A percentile compares a stretch with the other conserved stretches of the same genome.
These are phyloP conservation scores for Hemileccinum impolitum DNA, from an alignment of 768 basidiomycete species.

Conservation along the genomic window DNA sequence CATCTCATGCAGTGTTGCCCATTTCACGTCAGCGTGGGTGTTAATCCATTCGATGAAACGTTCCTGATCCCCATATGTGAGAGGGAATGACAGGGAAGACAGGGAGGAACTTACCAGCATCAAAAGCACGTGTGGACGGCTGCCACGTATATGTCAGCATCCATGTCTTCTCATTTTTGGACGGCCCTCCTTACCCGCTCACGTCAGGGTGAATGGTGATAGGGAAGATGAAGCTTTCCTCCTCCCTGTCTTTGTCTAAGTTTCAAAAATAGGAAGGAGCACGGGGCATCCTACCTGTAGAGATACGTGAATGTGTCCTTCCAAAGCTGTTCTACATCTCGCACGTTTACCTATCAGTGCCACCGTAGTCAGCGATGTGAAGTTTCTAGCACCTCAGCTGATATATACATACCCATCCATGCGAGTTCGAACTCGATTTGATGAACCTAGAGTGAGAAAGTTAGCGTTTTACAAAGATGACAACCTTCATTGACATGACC, in stretches of 20 bases:
- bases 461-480: background rate
- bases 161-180: background rate
- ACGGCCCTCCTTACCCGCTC: constrained; percentile 46
- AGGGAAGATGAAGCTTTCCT: constrained; percentile 67
- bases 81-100: background rate
- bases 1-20: constrained; percentile 71
- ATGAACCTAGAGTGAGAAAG: constrained; percentile 51
- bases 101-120: constrained; percentile 51
- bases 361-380: background rate
- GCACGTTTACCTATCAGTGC: constrained; percentile 51
- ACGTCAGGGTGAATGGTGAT: constrained; percentile 81
- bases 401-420: constrained; percentile 54
- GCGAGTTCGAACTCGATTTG: constrained; percentile 62
- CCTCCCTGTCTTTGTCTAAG: constrained; percentile 40
- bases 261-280: background rate
- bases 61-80: constrained; percentile 38
- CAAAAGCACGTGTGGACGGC: constrained; percentile 66
- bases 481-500: constrained; percentile 5
- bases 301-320: constrained; percentile 70
- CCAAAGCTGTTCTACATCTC: constrained; percentile 71
- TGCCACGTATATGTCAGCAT: constrained; percentile 17
- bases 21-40: constrained; percentile 63
- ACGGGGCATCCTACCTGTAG: constrained; percentile 42
- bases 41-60: constrained; percentile 76
- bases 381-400: too few relatives aligned